Evolutionary conservation across 352 stramenopile species (phyloP), one percentile per base, ranked within the genome.

Genomic region (Globisporangium barbulae): DNA sequence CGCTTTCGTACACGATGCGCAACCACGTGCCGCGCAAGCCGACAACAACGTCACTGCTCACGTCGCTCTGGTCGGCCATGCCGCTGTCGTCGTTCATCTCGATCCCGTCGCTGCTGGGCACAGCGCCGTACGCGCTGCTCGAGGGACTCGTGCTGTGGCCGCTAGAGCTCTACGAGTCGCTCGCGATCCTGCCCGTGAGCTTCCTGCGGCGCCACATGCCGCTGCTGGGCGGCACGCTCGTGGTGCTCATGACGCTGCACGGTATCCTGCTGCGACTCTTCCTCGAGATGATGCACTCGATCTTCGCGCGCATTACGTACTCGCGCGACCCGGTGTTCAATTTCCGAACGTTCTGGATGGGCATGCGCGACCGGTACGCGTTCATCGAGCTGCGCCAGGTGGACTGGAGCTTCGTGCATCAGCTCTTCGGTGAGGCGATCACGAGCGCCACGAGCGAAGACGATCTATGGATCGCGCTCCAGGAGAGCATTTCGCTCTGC

Each of bases 201-300:
- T 88, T 90, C 41, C 44, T 94, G 42, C 80, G 85, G 1, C 83
- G 83, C 53, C 83, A 93, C 69, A 78, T 91, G 70, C 85, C 85
- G 13, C 72, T 83, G 22, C 59, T 93, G 21, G 85, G 85, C 57
- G 85, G 85, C 45, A 78, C 85, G 59, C 75, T 91, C 53, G 85
- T 94, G 41, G 74, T 94, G 56, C 71, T 89, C 41, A 84, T 94
- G 78, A 87, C 82, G 37, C 74, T 93, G 47, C 73, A 92, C 62
- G 81, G 82, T 21, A 84, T 93, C 59, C 63, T 91, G 35, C 53
- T 94, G 25, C 81, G 85, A 0, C 73, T 90, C 9, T 79, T 85
- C 37, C 72, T 91, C 42, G 83, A 91, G 39, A 62, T 81, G 21
- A 41, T 92, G 37, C 83, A 85, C 62, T 65, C 77, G 33, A 76